Percentiles rank a stretch among this genome's conserved stretches.
Evolutionary conservation across 2,329 filamentous ascomycete species (phyloP).

Genomic region (Karstenula rhodostoma): DNA sequence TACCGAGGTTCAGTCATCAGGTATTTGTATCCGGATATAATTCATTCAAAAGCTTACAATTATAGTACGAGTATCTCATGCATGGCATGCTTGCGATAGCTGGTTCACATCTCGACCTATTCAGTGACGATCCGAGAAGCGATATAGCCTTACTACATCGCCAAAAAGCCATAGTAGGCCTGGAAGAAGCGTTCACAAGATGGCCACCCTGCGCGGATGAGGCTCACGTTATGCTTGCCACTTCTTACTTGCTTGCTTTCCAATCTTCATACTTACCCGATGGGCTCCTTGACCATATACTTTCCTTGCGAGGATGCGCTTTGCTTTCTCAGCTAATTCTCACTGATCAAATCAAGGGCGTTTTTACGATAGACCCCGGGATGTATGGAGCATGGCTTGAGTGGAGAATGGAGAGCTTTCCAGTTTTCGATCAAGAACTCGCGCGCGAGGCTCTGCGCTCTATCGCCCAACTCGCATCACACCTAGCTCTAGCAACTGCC

Average conservation of each 20-base stretch:
- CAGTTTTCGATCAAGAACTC: conserved; percentile 21
- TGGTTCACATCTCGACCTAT: conserved; percentile 31
- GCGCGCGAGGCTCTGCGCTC: too few relatives aligned
- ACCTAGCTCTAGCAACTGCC: conserved; percentile 2
- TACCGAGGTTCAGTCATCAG: conserved; percentile 26
- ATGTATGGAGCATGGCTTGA: conserved; percentile 19
- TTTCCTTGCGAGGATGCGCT: conserved; percentile 30
- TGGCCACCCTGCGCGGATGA: conserved; percentile 34
- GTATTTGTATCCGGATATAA: conserved; percentile 14
- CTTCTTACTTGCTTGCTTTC: conserved; percentile 30
- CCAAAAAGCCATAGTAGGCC: conserved; percentile 32
- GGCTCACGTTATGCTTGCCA: conserved; percentile 35
- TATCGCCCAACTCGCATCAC: conserved; percentile 2
- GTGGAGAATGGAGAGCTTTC: conserved; percentile 18
- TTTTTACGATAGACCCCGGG: conserved; percentile 21
- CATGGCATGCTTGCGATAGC: conserved; percentile 34
- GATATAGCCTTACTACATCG: conserved; percentile 26
- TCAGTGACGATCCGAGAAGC: conserved; percentile 17
- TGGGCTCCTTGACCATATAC: conserved; percentile 29
- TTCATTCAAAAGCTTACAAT: conserved; percentile 9
- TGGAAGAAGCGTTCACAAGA: conserved; percentile 29
- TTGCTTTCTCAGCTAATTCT: conserved; percentile 29
- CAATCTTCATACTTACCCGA: conserved; percentile 32
- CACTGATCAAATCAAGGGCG: conserved; percentile 20
- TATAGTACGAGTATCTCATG: conserved; percentile 35